Percentiles rank a stretch among this genome's conserved stretches.
Evolutionary conservation across 2,329 filamentous ascomycete genomes (phyloP).

Genomic region (Paracoccidioides brasiliensis): DNA sequence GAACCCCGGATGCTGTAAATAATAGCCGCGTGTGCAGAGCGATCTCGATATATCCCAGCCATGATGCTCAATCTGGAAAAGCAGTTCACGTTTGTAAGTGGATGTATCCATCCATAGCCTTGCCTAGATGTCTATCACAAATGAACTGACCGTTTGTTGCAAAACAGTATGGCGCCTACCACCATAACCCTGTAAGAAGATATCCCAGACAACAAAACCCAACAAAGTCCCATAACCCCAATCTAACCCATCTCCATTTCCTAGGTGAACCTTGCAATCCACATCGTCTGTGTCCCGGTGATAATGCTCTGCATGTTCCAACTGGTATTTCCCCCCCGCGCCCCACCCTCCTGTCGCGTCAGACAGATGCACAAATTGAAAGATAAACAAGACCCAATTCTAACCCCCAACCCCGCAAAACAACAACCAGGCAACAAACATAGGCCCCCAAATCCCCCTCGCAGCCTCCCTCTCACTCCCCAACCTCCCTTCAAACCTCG

Average conservation of each 20-base stretch:
- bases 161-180: slow-evolving; percentile 53
- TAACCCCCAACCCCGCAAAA: no score
- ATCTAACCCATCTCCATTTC: slow-evolving; percentile 9
- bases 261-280: slow-evolving; percentile 52
- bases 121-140: background rate
- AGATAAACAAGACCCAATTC: background rate
- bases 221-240: background rate
- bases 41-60: no score
- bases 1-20: no score
- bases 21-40: no score
- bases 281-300: slow-evolving; percentile 50
- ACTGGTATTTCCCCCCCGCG: slow-evolving; percentile 33
- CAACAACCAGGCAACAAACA: slow-evolving; percentile 51
- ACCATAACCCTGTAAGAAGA: slow-evolving; percentile 47
- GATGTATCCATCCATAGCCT: background rate
- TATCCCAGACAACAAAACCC: background rate
- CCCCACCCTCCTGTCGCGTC: background rate
- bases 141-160: slow-evolving; percentile 7
- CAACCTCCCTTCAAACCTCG: slow-evolving; percentile 47
- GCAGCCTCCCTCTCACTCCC: slow-evolving; percentile 42
- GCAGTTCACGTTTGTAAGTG: slow-evolving; percentile 51
- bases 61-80: slow-evolving; percentile 47
- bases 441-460: slow-evolving; percentile 38
- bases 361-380: background rate
- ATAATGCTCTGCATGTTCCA: slow-evolving; percentile 47